Evolutionary conservation across 805 yeast species (phyloP).

Genomic region (Cyberlindnera galapagoensis): DNA sequence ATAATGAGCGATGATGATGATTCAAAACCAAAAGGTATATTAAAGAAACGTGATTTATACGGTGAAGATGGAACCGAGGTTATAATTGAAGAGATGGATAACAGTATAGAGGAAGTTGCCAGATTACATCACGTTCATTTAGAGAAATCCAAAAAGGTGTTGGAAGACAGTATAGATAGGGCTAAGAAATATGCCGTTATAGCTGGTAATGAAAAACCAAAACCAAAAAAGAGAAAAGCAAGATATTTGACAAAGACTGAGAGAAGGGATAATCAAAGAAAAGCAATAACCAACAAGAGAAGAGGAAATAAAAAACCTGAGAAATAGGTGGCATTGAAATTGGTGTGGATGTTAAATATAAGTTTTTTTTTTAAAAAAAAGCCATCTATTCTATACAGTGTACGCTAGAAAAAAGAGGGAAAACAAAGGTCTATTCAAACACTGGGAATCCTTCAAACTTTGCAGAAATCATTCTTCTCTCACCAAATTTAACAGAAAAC

Average conservation of each 20-base stretch:
- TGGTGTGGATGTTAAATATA: too few relatives aligned
- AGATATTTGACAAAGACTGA: constrained; percentile 81
- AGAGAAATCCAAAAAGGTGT: constrained; percentile 56
- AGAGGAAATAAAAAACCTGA: constrained; percentile 18
- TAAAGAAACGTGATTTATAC: constrained; percentile 22
- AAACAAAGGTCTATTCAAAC: too few relatives aligned
- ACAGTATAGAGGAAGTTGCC: constrained; percentile 53
- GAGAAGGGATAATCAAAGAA: constrained; percentile 53
- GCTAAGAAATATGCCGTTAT: constrained; percentile 80
- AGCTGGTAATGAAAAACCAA: constrained; percentile 22
- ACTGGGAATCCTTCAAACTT: too few relatives aligned
- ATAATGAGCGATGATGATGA: constrained; percentile 27
- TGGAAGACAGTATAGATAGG: constrained; percentile 66
- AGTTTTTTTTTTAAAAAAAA: not conserved
- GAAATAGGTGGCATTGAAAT: too few relatives aligned
- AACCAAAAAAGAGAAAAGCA: constrained; percentile 66
- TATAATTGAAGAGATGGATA: constrained; percentile 40
- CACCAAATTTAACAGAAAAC: too few relatives aligned
- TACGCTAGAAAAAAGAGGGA: not conserved
- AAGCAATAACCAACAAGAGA: constrained; percentile 32
- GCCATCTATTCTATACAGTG: not conserved
- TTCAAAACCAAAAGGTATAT: constrained; percentile 18
- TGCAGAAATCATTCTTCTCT: too few relatives aligned
- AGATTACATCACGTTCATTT: constrained; percentile 68
- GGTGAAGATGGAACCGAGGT: constrained; percentile 37